Base-by-base conservation (phyloP, 75 land plant species). In the Isoetes taiwanensis region DNA sequence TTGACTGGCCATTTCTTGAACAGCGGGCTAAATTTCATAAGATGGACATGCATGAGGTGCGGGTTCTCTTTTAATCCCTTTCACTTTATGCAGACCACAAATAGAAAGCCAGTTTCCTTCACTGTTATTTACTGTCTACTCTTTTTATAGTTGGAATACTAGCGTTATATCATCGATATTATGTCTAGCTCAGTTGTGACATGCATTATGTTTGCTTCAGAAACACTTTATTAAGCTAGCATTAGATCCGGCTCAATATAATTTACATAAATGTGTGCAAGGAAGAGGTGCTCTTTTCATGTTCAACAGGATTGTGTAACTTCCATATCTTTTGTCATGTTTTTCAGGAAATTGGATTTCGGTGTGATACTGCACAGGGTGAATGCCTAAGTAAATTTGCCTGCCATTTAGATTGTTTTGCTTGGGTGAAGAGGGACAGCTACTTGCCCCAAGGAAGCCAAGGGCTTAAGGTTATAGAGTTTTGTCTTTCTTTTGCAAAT, bases 361-460 rank as follows among this genome's bases (percentile, higher is more conserved):
- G 67, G 28, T 80, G 84, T 71, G 88, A 93, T 68, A 62, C 61
- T 32, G 59, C 24, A 32, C 98, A 81, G 65, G 98, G 98, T 9
- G 98, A 93, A 69, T 93, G 98, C 58, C 80, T 96, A 53, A 72
- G 96, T 40, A 93, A 87, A 74, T 93, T 84, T 77, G 84, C 98
- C 34, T 87, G 98, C 59, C 98, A 93, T 69, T 37, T 93, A 48
- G 98, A 93, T 68, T 93, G 98, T 61, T 93, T 87, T 74, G 98
- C 98, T 32, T 93, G 98, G 98, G 98, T 93, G 43, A 93, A 93
- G 59, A 85, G 98, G 64, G 98, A 93, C 57, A 93, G 98, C 73
- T 93, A 93, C 65, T 79, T 93, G 24, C 98, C 98, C 53, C 98
- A 93, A 57, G 98, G 98, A 20, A 93, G 98, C 48, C 98, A 93